Base-by-base conservation (phyloP, 306 rosid genomes). In the Ormosia semicastrata region DNA sequence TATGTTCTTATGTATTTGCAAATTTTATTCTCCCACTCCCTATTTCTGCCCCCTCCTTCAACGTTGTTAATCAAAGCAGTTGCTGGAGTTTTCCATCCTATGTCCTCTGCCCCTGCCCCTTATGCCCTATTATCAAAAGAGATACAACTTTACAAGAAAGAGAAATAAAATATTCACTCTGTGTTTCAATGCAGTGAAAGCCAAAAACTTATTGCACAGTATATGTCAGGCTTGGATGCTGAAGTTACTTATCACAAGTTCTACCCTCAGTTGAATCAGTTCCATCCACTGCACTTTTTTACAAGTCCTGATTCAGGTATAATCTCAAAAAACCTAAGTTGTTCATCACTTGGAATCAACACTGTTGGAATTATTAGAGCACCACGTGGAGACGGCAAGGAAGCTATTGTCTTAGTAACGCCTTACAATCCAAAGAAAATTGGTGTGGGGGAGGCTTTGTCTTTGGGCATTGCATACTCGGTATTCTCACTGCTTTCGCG, bases 311-410 rank as follows among this genome's bases (percentile, higher is more conserved):
- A 89, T 90, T 89, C 92, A 8, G 83, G 89, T 66, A 78, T 77
- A 41, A 7, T 84, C n/a, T 71, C 77, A 81, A 87, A 84, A 84
- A 93, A 92, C 47, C 59, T 81, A 33, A 90, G 92, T 63, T 93
- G 98, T 83, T 86, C 92, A 58, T 86, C 87, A 14, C 78, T 79
- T 15, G 98, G 97, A 56, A 79, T 88, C 41, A 92, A 92, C 88
- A 87, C 92, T 54, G 83, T 90, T 87, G 99, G 99, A 73, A 95
- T 95, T 78, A 86, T 93, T 69, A 89, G 98, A 88, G 99, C 99
- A 24, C 93, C 98, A 1, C 94, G 91, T 5, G 97, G 96, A 73
- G 99, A 95, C 89, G 99, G 99, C 71, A 95, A 93, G 85, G 99
- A 95, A 93, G 92, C 98, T 63, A 93, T 93, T 80, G 96, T 95